Evolutionary conservation across 2,329 filamentous ascomycete genomes (phyloP).

Genomic region (Diplodia mutila): DNA sequence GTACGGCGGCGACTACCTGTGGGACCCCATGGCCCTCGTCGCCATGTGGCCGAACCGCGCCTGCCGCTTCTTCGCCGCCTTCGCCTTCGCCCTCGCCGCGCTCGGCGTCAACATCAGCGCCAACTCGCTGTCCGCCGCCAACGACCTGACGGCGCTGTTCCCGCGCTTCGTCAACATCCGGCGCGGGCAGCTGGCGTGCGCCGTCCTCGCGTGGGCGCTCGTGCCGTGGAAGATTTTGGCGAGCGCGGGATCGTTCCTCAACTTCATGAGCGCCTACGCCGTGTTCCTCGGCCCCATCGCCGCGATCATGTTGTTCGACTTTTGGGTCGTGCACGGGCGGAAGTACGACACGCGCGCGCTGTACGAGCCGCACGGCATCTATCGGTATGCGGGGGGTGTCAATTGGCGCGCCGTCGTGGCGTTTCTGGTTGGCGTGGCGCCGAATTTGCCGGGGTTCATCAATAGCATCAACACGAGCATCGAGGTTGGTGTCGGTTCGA

Average conservation of each 20-base stretch:
- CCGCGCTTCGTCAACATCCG: slow-evolving; percentile 59
- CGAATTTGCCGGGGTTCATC: slow-evolving; percentile 61
- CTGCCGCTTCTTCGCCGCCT: slow-evolving; percentile 46
- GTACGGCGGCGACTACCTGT: slow-evolving; percentile 54
- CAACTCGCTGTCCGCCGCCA: slow-evolving; percentile 58
- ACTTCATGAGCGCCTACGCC: slow-evolving; percentile 69
- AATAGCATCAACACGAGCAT: slow-evolving; percentile 47
- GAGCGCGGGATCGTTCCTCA: slow-evolving; percentile 48
- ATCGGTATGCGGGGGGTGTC: slow-evolving; percentile 56
- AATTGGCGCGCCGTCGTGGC: slow-evolving; percentile 65
- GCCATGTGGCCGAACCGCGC: slow-evolving; percentile 44
- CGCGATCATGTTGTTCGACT: slow-evolving; percentile 63
- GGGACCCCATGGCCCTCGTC: slow-evolving; percentile 50
- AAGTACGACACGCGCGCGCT: slow-evolving; percentile 57
- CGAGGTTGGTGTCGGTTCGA: slow-evolving; percentile 51
- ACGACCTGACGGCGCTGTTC: slow-evolving; percentile 57
- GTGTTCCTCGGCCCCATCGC: slow-evolving; percentile 69
- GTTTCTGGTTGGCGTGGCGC: slow-evolving; percentile 61
- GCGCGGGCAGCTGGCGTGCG: slow-evolving; percentile 52
- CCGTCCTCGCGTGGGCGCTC: slow-evolving; percentile 48
- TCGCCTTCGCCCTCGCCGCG: slow-evolving; percentile 53
- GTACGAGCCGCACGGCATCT: slow-evolving; percentile 55
- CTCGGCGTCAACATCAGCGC: slow-evolving; percentile 59
- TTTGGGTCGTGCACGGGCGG: slow-evolving; percentile 58
- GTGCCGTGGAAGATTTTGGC: slow-evolving; percentile 54